phyloP scores from a whole-genome alignment of 441 rosid genomes.

The Eruca vesicaria region DNA sequence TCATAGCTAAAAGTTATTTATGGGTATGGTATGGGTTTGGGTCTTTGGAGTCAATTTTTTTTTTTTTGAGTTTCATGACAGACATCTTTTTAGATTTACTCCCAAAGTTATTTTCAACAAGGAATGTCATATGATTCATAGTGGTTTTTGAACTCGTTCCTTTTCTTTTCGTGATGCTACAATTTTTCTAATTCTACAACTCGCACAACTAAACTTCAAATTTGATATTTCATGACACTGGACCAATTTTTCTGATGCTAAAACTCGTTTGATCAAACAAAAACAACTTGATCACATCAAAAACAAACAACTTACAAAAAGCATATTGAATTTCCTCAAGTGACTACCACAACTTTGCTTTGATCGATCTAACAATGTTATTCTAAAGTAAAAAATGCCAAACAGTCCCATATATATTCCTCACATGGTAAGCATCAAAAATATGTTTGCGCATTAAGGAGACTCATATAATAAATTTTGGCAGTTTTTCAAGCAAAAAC shows the following conservation, averaged over 20 bases:
- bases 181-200: too few species aligned
- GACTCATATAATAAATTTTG: background rate
- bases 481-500: background rate
- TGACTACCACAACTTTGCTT: background rate
- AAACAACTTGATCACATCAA: too few species aligned
- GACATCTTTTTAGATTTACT: background rate
- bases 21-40: background rate
- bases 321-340: too few species aligned
- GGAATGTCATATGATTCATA: background rate
- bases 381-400: background rate
- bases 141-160: too few species aligned
- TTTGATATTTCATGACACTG: too few species aligned
- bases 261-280: too few species aligned
- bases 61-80: background rate
- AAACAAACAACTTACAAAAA: too few species aligned
- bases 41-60: background rate
- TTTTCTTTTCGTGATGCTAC: too few species aligned
- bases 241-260: too few species aligned
- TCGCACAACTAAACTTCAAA: too few species aligned
- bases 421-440: background rate
- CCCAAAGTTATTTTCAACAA: background rate
- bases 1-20: background rate
- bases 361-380: background rate
- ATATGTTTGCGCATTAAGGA: background rate
- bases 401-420: background rate